Evolutionary conservation across 208 protist species (phyloP), one percentile per base, ranked within the genome.

Genomic region (Blastocrithidia nonstop): DNA sequence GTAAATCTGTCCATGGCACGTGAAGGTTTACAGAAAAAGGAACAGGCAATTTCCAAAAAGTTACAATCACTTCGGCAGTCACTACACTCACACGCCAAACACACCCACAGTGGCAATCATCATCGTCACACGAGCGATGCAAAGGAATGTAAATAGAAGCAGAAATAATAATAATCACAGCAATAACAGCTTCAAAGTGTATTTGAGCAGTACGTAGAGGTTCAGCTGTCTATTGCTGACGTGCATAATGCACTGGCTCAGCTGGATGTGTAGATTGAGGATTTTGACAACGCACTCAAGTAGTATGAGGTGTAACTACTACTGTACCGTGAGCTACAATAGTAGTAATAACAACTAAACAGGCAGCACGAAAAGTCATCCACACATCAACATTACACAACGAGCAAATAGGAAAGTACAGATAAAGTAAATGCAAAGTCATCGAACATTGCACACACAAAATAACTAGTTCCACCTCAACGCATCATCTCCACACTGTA

Each of bases 271-370:
- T 78, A 92, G 52, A 68, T 77, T 29, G 83, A 88, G 39, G 76
- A 88, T 57, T 73, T 67, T 58, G 71, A 86, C 32, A 60, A 57
- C 1, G 78, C 83, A 3, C 51, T 88, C 42, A 58, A 65, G 28
- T 75, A 92, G 61, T 87, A 80, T 62, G 83, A 92, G 51, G 63
- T 64, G 35, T 78, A 88, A 51, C 52, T 88, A 44, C 36, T 88
- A 19, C 59, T 76, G 21, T 92, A 92, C 58, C 66, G 77, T 27
- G 63, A 57, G 27, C 61, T 91, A 23, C 67, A 91, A 38, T 33
- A 61, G n/a, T 45, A 61, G 22, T 31, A 36, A 11, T 33, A 45
- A 22, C 28, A 54, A 17, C n/a, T n/a, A n/a, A n/a, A n/a, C n/a
- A n/a, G n/a, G n/a, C n/a, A n/a, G n/a, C n/a, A n/a, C n/a, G n/a